phyloP scores from a whole-genome alignment of 495 filamentous ascomycete species.

The Melanomma pulvis-pyrius region DNA sequence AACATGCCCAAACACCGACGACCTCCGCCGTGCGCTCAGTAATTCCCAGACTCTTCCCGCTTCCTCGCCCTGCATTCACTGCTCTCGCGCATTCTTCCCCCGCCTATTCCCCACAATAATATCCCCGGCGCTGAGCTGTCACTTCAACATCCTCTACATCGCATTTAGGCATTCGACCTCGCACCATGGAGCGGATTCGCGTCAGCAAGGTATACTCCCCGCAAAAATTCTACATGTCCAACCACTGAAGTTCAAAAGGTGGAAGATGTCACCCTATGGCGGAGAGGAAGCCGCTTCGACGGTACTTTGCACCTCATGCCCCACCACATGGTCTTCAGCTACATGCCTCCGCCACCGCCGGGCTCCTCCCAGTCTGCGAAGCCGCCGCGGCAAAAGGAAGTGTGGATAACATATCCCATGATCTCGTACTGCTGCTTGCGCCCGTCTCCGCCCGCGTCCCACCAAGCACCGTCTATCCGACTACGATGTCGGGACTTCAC shows the following conservation, averaged over 20 bases:
- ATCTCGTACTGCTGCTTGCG: slow-evolving; percentile 54
- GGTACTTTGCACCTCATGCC: slow-evolving; percentile 45
- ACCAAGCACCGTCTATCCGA: slow-evolving; percentile 78
- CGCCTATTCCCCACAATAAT: neutral
- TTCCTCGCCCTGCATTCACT: neutral
- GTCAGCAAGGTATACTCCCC: slow-evolving; percentile 30
- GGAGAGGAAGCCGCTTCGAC: slow-evolving; percentile 28
- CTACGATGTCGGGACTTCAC: slow-evolving; percentile 90
- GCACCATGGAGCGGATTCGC: slow-evolving; percentile 34
- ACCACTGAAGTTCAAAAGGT: slow-evolving; percentile 22
- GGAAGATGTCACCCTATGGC: slow-evolving; percentile 40
- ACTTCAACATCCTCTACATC: neutral
- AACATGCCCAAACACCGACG: slow-evolving; percentile 4
- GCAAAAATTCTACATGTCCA: neutral
- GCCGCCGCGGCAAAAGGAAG: slow-evolving; percentile 53
- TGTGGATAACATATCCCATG: slow-evolving; percentile 94
- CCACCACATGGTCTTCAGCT: slow-evolving; percentile 51
- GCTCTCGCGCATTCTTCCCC: neutral
- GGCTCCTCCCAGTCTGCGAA: slow-evolving; percentile 52
- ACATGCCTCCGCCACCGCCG: slow-evolving; percentile 36
- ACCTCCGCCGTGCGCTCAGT: neutral
- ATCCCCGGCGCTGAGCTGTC: neutral
- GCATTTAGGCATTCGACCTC: neutral
- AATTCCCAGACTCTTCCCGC: neutral
- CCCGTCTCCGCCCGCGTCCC: slow-evolving; percentile 69